phyloP scores from a whole-genome alignment of 257 asterid genomes.

The Nemophila menziesii region DNA sequence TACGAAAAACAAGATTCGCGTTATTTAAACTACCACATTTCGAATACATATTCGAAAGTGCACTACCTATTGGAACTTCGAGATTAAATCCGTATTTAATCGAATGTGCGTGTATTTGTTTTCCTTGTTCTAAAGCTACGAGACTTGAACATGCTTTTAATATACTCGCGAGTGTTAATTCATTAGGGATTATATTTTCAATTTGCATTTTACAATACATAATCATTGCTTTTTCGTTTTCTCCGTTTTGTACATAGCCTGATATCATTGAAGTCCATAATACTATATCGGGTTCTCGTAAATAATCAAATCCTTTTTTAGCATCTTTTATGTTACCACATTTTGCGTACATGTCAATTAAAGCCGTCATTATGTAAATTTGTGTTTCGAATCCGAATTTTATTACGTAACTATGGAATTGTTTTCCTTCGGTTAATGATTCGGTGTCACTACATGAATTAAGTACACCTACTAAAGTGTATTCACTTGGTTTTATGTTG shows the following conservation, averaged over 20 bases:
- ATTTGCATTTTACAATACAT: constrained; percentile 62
- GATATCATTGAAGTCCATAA: constrained; percentile 84
- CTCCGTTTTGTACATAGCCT: constrained; percentile 72
- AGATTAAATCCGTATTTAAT: constrained; percentile 57
- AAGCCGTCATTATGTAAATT: constrained; percentile 59
- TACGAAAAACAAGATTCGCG: constrained; percentile 38
- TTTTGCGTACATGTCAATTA: constrained; percentile 86
- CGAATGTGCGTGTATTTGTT: constrained; percentile 64
- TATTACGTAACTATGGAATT: constrained; percentile 49
- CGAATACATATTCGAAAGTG: constrained; percentile 77
- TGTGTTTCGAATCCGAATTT: constrained; percentile 60
- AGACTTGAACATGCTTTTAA: constrained; percentile 74
- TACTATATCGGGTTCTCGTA: constrained; percentile 54
- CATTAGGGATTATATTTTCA: constrained; percentile 57
- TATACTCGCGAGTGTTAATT: constrained; percentile 65
- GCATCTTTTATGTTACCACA: constrained; percentile 58
- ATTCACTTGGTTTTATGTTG: constrained; percentile 60
- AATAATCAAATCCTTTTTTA: constrained; percentile 46
- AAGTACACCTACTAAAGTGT: constrained; percentile 74
- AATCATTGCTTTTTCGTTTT: constrained; percentile 48
- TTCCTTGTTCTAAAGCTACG: constrained; percentile 79
- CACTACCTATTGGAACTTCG: constrained; percentile 75
- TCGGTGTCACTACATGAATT: constrained; percentile 63
- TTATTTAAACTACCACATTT: constrained; percentile 69
- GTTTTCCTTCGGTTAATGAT: constrained; percentile 44